A percentile compares a stretch with the other conserved stretches of the same genome.
These are phyloP conservation scores for Pharnaceum exiguum DNA, from an alignment of 148 eudicot genomes.

Conservation along the genomic window DNA sequence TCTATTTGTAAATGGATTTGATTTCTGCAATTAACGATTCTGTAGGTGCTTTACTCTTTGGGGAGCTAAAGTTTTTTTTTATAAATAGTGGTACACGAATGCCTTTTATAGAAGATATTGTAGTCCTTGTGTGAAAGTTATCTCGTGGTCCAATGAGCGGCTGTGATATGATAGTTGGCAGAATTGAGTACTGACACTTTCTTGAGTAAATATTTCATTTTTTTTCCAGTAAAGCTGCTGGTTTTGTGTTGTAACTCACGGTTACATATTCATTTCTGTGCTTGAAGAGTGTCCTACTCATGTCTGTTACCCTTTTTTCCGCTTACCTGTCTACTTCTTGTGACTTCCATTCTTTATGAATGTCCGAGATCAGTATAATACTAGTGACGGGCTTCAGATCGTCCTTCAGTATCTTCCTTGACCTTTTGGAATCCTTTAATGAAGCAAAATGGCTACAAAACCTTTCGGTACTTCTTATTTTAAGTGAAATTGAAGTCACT, in stretches of 20 bases:
- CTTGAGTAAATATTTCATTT: neutral
- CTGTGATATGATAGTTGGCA: neutral
- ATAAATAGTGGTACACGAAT: neutral
- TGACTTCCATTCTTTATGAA: neutral
- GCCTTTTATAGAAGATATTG: neutral
- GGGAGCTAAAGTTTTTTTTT: no score
- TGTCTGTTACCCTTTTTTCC: neutral
- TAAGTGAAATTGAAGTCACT: no score
- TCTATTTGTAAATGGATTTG: no score
- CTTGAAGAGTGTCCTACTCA: neutral
- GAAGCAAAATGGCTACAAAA: no score
- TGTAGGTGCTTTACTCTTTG: no score
- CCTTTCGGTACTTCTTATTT: no score
- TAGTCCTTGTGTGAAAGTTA: neutral
- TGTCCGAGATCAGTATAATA: no score
- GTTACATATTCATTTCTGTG: neutral
- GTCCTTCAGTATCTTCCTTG: no score
- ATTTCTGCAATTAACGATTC: no score
- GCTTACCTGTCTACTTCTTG: neutral
- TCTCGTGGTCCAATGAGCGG: neutral
- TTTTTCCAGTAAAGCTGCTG: conserved; percentile 5
- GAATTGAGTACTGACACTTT: neutral
- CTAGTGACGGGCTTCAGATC: no score
- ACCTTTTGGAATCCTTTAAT: no score
- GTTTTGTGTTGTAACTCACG: conserved; percentile 16